Evolutionary conservation across 805 yeast species (phyloP).

Genomic region (Teunomyces atbi): DNA sequence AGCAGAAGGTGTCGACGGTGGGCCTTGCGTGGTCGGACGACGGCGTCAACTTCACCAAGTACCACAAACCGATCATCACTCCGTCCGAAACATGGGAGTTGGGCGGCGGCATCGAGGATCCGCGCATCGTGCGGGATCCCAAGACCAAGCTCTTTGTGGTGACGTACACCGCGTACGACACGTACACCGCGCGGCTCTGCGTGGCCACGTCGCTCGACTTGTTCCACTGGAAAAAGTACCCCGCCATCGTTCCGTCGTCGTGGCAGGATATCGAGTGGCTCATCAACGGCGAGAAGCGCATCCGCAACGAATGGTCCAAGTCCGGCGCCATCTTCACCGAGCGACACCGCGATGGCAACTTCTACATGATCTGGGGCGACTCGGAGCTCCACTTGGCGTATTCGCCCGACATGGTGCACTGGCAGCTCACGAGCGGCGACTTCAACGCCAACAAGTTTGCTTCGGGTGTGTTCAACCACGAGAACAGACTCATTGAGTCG

Average conservation of each 20-base stretch:
- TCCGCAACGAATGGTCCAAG: slow-evolving; percentile 40
- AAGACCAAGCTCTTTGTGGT: slow-evolving; percentile 31
- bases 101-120: slow-evolving; percentile 45
- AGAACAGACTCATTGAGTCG: slow-evolving; percentile 37
- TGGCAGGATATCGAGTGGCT: slow-evolving; percentile 35
- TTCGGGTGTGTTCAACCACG: slow-evolving; percentile 27
- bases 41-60: slow-evolving; percentile 33
- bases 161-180: slow-evolving; percentile 43
- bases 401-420: slow-evolving; percentile 32
- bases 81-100: slow-evolving; percentile 41
- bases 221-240: slow-evolving; percentile 38
- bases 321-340: slow-evolving; percentile 41
- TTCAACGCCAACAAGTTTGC: slow-evolving; percentile 24
- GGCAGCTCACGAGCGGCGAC: slow-evolving; percentile 24
- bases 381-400: slow-evolving; percentile 36
- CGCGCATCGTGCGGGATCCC: slow-evolving; percentile 41
- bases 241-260: slow-evolving; percentile 29
- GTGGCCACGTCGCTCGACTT: slow-evolving; percentile 38
- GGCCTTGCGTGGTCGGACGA: slow-evolving; percentile 44
- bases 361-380: slow-evolving; percentile 47
- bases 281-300: slow-evolving; percentile 21
- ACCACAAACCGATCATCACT: slow-evolving; percentile 28
- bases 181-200: slow-evolving; percentile 33
- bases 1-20: slow-evolving; percentile 29
- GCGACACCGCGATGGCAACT: slow-evolving; percentile 29